Conservation (phyloP, 169 alveolate species). For the Cyclospora cayetanensis region DNA sequence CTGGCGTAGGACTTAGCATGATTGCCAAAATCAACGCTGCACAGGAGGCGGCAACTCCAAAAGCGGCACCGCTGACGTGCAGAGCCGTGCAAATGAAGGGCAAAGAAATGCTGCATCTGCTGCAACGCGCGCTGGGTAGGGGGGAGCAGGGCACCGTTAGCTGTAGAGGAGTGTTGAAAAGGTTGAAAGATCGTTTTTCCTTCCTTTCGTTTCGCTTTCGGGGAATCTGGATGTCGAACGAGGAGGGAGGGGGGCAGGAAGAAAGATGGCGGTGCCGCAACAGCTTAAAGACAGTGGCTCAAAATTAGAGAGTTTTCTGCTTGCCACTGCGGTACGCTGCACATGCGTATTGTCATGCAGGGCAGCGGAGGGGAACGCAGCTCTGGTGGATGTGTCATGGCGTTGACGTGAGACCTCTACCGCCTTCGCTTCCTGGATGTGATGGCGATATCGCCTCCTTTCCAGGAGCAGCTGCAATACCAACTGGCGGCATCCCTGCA, state of each 20-base stretch:
- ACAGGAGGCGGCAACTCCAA: slow-evolving; percentile 5
- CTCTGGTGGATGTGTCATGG: slow-evolving; percentile 70
- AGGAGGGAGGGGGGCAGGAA: too few species aligned
- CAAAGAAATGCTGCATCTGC: slow-evolving; percentile 35
- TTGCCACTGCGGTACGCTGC: too few species aligned
- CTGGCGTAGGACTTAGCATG: slow-evolving; percentile 56
- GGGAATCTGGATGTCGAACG: too few species aligned
- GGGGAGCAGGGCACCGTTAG: not conserved
- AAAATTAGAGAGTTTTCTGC: too few species aligned
- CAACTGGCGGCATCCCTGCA: not conserved
- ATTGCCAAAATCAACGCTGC: slow-evolving; percentile 16
- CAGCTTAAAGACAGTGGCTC: too few species aligned
- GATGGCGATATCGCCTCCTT: not conserved
- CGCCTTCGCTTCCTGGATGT: not conserved
- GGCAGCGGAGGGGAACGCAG: slow-evolving; percentile 59
- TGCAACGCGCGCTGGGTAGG: slow-evolving; percentile 52
- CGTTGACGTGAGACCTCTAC: slow-evolving; percentile 61
- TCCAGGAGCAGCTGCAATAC: not conserved
- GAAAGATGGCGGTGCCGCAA: too few species aligned
- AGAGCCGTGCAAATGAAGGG: slow-evolving; percentile 10
- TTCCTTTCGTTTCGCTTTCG: too few species aligned
- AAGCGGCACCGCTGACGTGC: not conserved
- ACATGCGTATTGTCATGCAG: not conserved
- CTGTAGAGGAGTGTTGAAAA: too few species aligned
- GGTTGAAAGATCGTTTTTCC: too few species aligned